phyloP scores from a whole-genome alignment of 176 grass and related monocot species.

The Musa itinerans region DNA sequence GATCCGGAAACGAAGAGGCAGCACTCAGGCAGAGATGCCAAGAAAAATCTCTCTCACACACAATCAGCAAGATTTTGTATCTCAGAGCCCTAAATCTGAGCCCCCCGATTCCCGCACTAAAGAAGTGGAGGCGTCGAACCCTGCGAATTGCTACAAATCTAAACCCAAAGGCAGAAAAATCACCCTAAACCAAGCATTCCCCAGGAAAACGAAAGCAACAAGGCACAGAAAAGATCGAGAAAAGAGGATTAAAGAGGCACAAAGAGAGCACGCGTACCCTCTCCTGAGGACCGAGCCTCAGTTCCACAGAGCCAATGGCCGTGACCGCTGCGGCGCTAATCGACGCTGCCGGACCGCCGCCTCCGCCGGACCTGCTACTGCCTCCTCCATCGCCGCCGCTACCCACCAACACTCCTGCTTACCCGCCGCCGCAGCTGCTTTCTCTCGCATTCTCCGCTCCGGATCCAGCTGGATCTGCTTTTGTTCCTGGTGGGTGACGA shows the following conservation, averaged over 20 bases:
- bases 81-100: background rate
- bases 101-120: background rate
- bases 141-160: background rate
- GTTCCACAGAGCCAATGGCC: constrained; percentile 11
- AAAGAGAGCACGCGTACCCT: background rate
- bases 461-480: background rate
- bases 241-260: background rate
- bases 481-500: too few species aligned
- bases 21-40: background rate
- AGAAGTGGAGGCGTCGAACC: background rate
- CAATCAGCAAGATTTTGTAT: background rate
- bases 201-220: background rate
- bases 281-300: background rate
- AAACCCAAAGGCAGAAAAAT: background rate
- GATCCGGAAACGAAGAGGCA: background rate
- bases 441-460: background rate
- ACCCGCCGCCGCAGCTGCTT: background rate
- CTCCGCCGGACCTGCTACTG: background rate
- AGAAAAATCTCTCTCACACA: background rate
- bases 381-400: background rate
- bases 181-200: background rate
- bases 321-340: background rate
- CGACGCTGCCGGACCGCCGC: background rate
- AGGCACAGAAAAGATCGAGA: background rate
- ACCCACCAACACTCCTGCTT: background rate